Evolutionary conservation across 306 rosid genomes (phyloP).

Genomic region (Bauhinia variegata): DNA sequence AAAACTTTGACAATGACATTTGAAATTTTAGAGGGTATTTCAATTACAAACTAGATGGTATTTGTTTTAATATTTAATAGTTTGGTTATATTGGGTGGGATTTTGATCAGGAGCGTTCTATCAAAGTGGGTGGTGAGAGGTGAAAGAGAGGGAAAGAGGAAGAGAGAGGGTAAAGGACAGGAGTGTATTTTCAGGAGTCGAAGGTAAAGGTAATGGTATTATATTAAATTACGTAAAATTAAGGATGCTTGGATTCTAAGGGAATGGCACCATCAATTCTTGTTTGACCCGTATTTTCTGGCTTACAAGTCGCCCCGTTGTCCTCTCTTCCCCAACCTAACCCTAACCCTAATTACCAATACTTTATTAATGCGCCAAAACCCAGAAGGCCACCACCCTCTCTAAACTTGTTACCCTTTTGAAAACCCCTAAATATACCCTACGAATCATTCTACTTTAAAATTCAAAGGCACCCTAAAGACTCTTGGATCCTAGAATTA

Average conservation of each 20-base stretch:
- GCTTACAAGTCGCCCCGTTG: conserved; percentile 69
- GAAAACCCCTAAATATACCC: background rate
- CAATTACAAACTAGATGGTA: no score
- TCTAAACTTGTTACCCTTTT: conserved; percentile 19
- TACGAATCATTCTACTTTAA: background rate
- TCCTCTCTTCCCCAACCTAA: conserved; percentile 70
- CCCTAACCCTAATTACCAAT: conserved; percentile 43
- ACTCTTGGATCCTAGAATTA: background rate
- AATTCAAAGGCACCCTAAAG: background rate
- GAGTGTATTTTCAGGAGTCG: conserved; percentile 39
- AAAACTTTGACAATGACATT: no score
- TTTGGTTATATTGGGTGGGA: no score
- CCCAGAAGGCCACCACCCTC: conserved; percentile 34
- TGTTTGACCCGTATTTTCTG: conserved; percentile 91
- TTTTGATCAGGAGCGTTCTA: conserved; percentile 52
- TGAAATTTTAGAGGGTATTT: no score
- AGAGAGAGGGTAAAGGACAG: no score
- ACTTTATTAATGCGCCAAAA: conserved; percentile 34
- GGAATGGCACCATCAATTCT: conserved; percentile 68
- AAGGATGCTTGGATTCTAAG: conserved; percentile 67
- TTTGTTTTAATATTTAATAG: no score
- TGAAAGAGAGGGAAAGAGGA: conserved; percentile 54
- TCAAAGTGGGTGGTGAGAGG: conserved; percentile 94
- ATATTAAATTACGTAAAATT: conserved; percentile 27
- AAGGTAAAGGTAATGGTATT: no score